Percentiles rank a stretch among this genome's conserved stretches.
These are phyloP conservation scores for Petunia secreta DNA, from an alignment of 257 asterid species.

Conservation along the genomic window DNA sequence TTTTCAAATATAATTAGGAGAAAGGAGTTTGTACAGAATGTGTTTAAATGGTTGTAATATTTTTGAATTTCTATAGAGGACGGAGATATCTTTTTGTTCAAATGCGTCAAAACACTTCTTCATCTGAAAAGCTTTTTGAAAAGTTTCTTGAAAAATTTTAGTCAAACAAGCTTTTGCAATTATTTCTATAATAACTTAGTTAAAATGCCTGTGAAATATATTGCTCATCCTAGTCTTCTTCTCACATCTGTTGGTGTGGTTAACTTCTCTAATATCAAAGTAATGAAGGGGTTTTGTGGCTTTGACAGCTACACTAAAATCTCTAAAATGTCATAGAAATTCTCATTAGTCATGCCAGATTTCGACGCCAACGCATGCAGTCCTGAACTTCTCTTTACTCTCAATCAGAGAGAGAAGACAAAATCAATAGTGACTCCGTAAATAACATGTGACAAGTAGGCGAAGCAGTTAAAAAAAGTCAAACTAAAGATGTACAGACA, in stretches of 20 bases:
- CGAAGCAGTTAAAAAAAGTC: constrained; percentile 7
- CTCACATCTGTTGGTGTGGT: not conserved
- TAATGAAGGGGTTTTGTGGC: not conserved
- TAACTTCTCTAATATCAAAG: not conserved
- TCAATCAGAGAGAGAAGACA: not conserved
- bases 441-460: not conserved
- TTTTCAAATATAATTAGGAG: not conserved
- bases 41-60: not conserved
- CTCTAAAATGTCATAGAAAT: not conserved
- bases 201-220: not conserved
- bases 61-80: not conserved
- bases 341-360: not conserved
- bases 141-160: constrained; percentile 7
- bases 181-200: not conserved
- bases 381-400: not conserved
- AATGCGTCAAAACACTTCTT: not conserved
- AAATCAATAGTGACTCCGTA: not conserved
- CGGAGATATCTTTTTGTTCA: not conserved
- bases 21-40: not conserved
- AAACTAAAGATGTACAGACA: not conserved
- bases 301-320: constrained; percentile 3
- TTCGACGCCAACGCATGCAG: constrained; percentile 12
- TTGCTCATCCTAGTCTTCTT: not conserved
- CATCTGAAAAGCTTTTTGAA: not conserved
- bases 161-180: not conserved